Base-by-base conservation (phyloP, 2,329 filamentous ascomycete species). In the Trichoderma sp. region DNA sequence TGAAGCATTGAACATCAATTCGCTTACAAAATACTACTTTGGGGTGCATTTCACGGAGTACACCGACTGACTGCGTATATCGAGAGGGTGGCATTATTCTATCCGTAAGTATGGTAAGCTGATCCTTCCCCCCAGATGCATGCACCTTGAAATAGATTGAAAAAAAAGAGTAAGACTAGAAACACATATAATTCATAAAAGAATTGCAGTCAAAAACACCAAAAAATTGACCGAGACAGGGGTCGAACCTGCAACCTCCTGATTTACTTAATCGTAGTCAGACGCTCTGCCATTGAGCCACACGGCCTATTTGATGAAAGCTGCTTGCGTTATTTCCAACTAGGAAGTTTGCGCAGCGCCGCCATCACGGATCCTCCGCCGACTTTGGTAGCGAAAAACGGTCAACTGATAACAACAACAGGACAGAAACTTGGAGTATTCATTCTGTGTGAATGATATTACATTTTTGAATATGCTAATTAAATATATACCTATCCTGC, bases 181-280 rank as follows among this genome's bases (percentile, higher is more conserved):
- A n/a, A 51, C n/a, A n/a, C n/a, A 43, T 4, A 47, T 3, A 47
- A 21, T 12, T 21, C 43, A 9, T n/a, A 6, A 2, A 6, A 51
- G 4, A 21, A 51, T 51, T 11, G 8, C n/a, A 21, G 21, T 4
- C 43, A 1, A 28, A 32, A n/a, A 47, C n/a, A 36, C 1, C 12
- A 63, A 71, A 64, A 64, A 58, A 64, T n/a, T 71, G 68, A 71
- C 68, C 68, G 68, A 71, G 68, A 64, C 68, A 71, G 68, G 68
- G 68, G 68, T 71, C 68, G 68, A 71, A 71, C 68, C 68, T 71
- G 68, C 68, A 71, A 71, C 68, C 68, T 71, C 68, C 68, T 71
- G 68, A 71, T 71, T 8, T 71, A 71, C 68, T 56, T 57, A 57
- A 32, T 71, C 68, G 68, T 71, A 71, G 68, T 71, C 68, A 71